A percentile compares a stretch with the other conserved stretches of the same genome.
Evolutionary conservation across 2,329 filamentous ascomycete species (phyloP).

Genomic region (Sclerotinia spermophila): DNA sequence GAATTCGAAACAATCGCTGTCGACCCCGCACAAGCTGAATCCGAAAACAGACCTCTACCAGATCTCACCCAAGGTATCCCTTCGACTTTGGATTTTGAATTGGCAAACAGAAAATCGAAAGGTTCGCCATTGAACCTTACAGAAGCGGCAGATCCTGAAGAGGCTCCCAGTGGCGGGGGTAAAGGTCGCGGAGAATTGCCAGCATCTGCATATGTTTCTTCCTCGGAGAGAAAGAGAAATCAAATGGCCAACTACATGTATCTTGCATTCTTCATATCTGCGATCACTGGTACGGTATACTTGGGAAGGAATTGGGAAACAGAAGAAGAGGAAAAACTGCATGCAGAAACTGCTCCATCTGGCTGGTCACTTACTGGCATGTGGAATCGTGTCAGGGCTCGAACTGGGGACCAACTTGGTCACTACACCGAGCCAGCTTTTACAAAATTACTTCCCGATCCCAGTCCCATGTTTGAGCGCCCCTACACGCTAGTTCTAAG

Average conservation of each 20-base stretch:
- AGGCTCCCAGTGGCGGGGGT: slow-evolving; percentile 45
- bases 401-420: slow-evolving; percentile 69
- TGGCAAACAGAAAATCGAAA: slow-evolving; percentile 42
- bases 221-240: slow-evolving; percentile 76
- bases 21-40: slow-evolving; percentile 42
- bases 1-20: slow-evolving; percentile 39
- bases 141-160: slow-evolving; percentile 40
- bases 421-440: slow-evolving; percentile 98
- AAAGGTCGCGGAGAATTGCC: slow-evolving; percentile 65
- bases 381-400: slow-evolving; percentile 75
- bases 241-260: slow-evolving; percentile 75
- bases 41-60: slow-evolving; percentile 67
- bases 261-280: slow-evolving; percentile 53
- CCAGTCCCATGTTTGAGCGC: slow-evolving; percentile 73
- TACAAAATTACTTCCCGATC: slow-evolving; percentile 82
- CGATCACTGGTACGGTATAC: slow-evolving; percentile 55
- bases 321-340: slow-evolving; percentile 64
- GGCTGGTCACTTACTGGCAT: slow-evolving; percentile 74
- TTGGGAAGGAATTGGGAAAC: slow-evolving; percentile 83
- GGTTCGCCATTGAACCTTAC: slow-evolving; percentile 46
- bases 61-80: slow-evolving; percentile 94
- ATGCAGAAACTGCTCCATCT: slow-evolving; percentile 66
- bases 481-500: slow-evolving; percentile 92
- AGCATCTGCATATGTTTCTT: slow-evolving; percentile 83
- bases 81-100: slow-evolving; percentile 80